Percentiles rank a stretch among this genome's conserved stretches.
Conservation (phyloP, 2,329 filamentous ascomycete genomes). For the Pseudogymnoascus sp. region DNA sequence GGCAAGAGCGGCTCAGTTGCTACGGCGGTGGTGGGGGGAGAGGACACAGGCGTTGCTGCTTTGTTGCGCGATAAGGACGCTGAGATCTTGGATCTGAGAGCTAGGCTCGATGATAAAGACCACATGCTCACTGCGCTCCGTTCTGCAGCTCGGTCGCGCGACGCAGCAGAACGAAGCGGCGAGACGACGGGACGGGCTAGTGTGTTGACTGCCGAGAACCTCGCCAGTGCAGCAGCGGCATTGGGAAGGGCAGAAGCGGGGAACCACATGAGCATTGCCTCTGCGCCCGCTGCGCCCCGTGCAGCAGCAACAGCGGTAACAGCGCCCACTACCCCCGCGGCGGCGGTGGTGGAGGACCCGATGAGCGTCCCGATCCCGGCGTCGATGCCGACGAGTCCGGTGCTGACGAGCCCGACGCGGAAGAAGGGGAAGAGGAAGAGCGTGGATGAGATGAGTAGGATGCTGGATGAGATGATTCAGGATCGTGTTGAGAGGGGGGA, state of each 20-base stretch:
- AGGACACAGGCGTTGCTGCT: constrained; percentile 66
- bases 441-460: constrained; percentile 85
- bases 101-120: constrained; percentile 88
- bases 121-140: constrained; percentile 83
- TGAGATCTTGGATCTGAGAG: constrained; percentile 85
- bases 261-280: background rate
- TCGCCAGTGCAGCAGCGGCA: constrained; percentile 7
- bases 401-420: constrained; percentile 15
- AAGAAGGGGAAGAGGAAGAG: constrained; percentile 42
- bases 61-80: constrained; percentile 80
- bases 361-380: background rate
- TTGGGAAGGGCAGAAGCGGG: background rate
- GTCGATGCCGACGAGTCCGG: background rate
- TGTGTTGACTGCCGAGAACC: constrained; percentile 8
- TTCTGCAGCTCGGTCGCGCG: constrained; percentile 75
- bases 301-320: background rate
- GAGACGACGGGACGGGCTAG: background rate
- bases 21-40: constrained; percentile 61
- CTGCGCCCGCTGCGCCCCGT: background rate
- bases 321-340: background rate
- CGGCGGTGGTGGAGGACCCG: background rate
- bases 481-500: constrained; percentile 73
- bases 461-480: constrained; percentile 95
- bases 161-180: constrained; percentile 57
- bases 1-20: constrained; percentile 38